These are phyloP conservation scores for Xerocomellus amylosporus DNA, from an alignment of 768 basidiomycete genomes.

Conservation along the genomic window DNA sequence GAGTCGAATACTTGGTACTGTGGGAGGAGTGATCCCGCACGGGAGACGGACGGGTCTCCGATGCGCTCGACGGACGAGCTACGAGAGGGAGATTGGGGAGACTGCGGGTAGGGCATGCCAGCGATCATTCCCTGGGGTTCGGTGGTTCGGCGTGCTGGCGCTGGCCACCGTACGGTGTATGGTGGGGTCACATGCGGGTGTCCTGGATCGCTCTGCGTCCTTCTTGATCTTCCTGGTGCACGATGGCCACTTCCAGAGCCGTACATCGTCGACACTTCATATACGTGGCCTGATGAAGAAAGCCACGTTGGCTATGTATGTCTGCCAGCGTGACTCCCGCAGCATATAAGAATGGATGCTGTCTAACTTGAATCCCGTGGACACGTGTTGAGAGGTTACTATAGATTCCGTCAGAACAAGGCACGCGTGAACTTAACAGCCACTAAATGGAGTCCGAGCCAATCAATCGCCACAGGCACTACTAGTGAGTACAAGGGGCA, in stretches of 20 bases:
- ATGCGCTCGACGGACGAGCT: conserved; percentile 22
- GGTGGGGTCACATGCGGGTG: conserved; percentile 21
- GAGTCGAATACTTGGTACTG: conserved; percentile 8
- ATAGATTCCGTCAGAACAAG: background rate
- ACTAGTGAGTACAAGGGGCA: background rate
- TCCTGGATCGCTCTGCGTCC: conserved; percentile 25
- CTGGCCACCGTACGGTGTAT: conserved; percentile 24
- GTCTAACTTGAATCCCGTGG: background rate
- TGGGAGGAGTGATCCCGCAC: conserved; percentile 7
- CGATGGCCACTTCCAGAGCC: conserved; percentile 8
- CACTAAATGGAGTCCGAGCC: background rate
- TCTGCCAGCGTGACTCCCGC: background rate
- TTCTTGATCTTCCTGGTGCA: conserved; percentile 9
- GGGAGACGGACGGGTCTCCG: conserved; percentile 13
- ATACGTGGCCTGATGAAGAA: background rate
- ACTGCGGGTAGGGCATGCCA: background rate
- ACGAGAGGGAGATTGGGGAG: conserved; percentile 18
- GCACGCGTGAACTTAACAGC: background rate
- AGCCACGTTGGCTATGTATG: background rate
- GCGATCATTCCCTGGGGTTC: conserved; percentile 10
- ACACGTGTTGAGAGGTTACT: conserved; percentile 6
- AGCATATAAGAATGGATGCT: background rate
- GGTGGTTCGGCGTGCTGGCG: conserved; percentile 23
- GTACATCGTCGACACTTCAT: conserved; percentile 12
- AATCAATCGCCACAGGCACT: background rate